Base-by-base conservation (phyloP, 2,329 filamentous ascomycete genomes). In the Hypoxylon sp. region DNA sequence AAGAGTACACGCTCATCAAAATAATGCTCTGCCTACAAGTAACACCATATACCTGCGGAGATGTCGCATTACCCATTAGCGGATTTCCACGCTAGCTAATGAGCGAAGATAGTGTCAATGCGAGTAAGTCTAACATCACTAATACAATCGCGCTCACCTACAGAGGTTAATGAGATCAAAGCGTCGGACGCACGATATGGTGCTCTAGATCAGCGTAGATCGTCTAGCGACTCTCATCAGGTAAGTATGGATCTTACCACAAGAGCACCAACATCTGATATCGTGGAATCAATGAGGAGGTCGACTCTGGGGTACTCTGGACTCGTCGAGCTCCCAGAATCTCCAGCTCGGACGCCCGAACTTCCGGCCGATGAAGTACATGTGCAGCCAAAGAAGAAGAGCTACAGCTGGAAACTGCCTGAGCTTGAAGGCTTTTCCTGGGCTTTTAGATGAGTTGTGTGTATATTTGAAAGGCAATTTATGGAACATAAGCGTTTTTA, bases 81-180 rank as follows among this genome's bases (percentile, higher is more conserved):
- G 73, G 72, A 15, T 74, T 75, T 37, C 73, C 73, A 28, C 68
- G 72, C 11, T 68, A 68, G 19, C 34, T 74, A 20, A 74, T 75
- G 71, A 64, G 62, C 5, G 71, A 73, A 46, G 72, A 70, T 49
- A 66, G 64, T 11, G 49, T 20, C 15, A 24, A 48, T 32, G 22
- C 41, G 39, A 34, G 51, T 54, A 54, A 49, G n/a, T 28, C 20
- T 13, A 24, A 22, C 7, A 46, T 46, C 30, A 15, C n/a, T 7
- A 51, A 6, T 13, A 15, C 20, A 22, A 32, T 13, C n/a, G n/a
- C n/a, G n/a, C n/a, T n/a, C n/a, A 20, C 6, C 2, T 10, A 13
- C n/a, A 30, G 20, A n/a, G 37, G 37, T 28, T 60, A 30, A 56
- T 7, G 41, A 17, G 13, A 4, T 32, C 6, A 24, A 24, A 54